Evolutionary conservation across 768 basidiomycete species (phyloP), one percentile per base, ranked within the genome.

Genomic region (Polyporus arcularius): DNA sequence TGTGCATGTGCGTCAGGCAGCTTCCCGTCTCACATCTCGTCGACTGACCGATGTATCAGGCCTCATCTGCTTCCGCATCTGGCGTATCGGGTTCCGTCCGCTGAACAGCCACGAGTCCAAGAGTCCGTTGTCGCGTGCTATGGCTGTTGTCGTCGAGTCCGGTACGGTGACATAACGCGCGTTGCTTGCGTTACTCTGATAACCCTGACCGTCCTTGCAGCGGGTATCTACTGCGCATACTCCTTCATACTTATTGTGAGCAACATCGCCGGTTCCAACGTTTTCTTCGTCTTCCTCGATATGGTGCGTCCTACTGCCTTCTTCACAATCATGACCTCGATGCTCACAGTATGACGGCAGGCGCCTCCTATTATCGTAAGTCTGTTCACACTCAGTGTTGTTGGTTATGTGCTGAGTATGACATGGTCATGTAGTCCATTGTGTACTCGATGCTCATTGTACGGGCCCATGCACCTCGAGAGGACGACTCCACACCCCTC

Each of bases 241-340:
- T 28, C 52, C 40, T 45, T 58, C 18, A 16, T 51, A 12, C 18
- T 58, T 21, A 58, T 58, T 32, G 41, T 58, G 14, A 58, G 50
- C 41, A 53, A 52, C 50, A 15, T 9, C 16, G 18, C 45, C 28
- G 57, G 57, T 11, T 51, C 50, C 12, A 51, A 51, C 31, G 40
- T 31, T 16, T 58, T 58, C 49, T 58, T 58, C 42, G 28, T 58
- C 14, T 51, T 58, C 50, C 57, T 58, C n/a, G 55, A 56, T 38
- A 45, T 45, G 3, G 55, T 56, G 39, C n/a, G 55, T 48, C 11
- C 43, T 14, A 5, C 31, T 32, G 45, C 38, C 8, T 15, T 28
- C 14, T 7, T 18, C 12, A 4, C 14, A 35, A 26, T 26, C 32
- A 10, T 38, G 10, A n/a, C 9, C 6, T 3, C 46, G 38, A 15